phyloP scores from a whole-genome alignment of 2,329 filamentous ascomycete genomes.

The Beauveria caledonica region DNA sequence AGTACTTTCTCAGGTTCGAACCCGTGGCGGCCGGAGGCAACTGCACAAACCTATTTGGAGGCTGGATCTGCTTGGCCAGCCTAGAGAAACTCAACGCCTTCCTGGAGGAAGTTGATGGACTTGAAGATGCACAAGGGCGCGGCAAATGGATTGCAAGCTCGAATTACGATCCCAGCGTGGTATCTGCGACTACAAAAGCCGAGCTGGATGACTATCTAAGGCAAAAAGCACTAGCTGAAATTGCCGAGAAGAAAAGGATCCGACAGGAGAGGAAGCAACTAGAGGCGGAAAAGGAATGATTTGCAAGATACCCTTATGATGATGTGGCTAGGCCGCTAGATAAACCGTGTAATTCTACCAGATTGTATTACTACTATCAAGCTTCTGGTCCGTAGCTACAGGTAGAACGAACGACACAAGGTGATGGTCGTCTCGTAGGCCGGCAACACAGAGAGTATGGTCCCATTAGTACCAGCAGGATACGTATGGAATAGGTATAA shows the following conservation, averaged over 20 bases:
- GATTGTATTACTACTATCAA: not conserved
- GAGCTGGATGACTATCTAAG: not conserved
- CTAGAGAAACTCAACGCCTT: not conserved
- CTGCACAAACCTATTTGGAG: not conserved
- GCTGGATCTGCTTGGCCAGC: constrained; percentile 8
- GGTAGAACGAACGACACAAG: not conserved
- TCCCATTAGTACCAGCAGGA: no score
- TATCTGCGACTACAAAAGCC: constrained; percentile 1
- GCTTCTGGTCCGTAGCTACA: not conserved
- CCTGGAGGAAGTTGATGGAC: not conserved
- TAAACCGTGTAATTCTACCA: not conserved
- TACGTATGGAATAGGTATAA: no score
- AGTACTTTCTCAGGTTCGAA: constrained; percentile 4
- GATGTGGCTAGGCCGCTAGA: not conserved
- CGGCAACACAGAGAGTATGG: not conserved
- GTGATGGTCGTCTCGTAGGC: not conserved
- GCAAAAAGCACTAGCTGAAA: not conserved
- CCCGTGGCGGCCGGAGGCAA: constrained; percentile 1
- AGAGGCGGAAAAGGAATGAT: not conserved
- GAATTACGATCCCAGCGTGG: not conserved
- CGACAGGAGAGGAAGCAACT: not conserved
- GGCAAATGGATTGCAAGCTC: not conserved
- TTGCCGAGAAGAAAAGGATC: constrained; percentile 1
- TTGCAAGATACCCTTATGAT: not conserved
- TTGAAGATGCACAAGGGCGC: not conserved